A percentile compares a stretch with the other conserved stretches of the same genome.
These are phyloP conservation scores for Tolypocladium paradoxum DNA, from an alignment of 2,329 filamentous ascomycete species.

Conservation along the genomic window DNA sequence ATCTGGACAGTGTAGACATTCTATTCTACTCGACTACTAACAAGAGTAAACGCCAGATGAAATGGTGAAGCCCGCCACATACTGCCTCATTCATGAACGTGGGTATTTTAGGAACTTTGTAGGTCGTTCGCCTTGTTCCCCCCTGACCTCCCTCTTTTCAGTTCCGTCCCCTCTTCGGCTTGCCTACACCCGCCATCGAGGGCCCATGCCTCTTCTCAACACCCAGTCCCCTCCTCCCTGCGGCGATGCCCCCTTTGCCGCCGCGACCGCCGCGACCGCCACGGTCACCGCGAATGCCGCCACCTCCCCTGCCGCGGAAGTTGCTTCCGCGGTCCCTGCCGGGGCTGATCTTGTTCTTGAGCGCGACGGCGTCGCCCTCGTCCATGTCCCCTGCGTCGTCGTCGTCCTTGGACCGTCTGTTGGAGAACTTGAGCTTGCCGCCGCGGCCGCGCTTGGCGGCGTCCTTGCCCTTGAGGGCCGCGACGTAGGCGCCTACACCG, in stretches of 20 bases:
- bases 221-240: constrained; percentile 38
- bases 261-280: constrained; percentile 26
- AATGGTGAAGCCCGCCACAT: background rate
- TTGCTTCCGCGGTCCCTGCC: constrained; percentile 14
- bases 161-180: constrained; percentile 23
- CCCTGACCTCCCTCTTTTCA: constrained; percentile 1
- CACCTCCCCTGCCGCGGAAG: constrained; percentile 19
- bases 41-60: background rate
- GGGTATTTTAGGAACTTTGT: background rate
- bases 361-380: constrained; percentile 37
- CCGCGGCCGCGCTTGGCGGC: constrained; percentile 53
- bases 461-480: constrained; percentile 57
- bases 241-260: constrained; percentile 35
- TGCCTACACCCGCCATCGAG: constrained; percentile 26
- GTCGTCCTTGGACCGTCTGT: constrained; percentile 39
- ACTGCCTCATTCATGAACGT: background rate
- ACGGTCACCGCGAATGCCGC: constrained; percentile 18
- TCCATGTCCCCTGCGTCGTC: constrained; percentile 43
- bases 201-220: constrained; percentile 36
- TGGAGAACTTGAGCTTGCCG: constrained; percentile 62
- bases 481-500: constrained; percentile 59
- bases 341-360: constrained; percentile 38
- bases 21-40: background rate
- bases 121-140: background rate
- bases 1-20: background rate